Evolutionary conservation across 2,329 filamentous ascomycete genomes (phyloP), one percentile per base, ranked within the genome.

Genomic region (Chalaropsis thielavioides): DNA sequence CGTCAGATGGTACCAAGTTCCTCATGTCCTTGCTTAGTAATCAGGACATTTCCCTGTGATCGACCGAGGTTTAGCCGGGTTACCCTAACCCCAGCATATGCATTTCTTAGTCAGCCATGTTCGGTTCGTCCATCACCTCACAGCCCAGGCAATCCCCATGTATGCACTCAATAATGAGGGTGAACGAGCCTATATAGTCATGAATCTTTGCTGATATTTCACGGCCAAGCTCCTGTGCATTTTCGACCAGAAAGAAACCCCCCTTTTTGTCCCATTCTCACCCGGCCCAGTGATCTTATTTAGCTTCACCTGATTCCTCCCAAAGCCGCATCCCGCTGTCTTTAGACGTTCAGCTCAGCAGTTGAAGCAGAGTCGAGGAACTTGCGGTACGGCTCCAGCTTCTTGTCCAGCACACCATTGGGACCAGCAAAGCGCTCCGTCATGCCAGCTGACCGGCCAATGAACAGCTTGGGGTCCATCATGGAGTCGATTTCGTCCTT

Each of bases 401-500:
- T 71, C 72, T 76, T 72, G 68, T 76, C 74, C 2, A 78, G 70
- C 3, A 72, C 68, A 7, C 77, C 76, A 0, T 72, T 74, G 0
- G 71, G 67, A 4, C 77, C 77, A 65, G 76, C 78, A 68, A 75
- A 79, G 43, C 72, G 72, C 62, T 81, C 76, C 7, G 80, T 77
- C 67, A 80, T 79, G 61, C 77, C 70, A 22, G 69, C 72, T 43
- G 75, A 76, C 60, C 79, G 78, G 46, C 79, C 79, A 17, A 72
- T 75, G 69, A 77, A 81, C 56, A 81, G 74, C 70, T 80, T 80
- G 0, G 88, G 79, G 68, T 87, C 80, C 60, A 92, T 75, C 75
- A 92, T 80, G 51, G 73, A 75, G 68, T 90, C 87, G 38, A 92
- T 76, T 68, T 92, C 86, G 60, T 72, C 78, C 78, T 83, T 83